Evolutionary conservation across 2,329 filamentous ascomycete species (phyloP).

Genomic region (Lasiodiplodia hormozganensis): DNA sequence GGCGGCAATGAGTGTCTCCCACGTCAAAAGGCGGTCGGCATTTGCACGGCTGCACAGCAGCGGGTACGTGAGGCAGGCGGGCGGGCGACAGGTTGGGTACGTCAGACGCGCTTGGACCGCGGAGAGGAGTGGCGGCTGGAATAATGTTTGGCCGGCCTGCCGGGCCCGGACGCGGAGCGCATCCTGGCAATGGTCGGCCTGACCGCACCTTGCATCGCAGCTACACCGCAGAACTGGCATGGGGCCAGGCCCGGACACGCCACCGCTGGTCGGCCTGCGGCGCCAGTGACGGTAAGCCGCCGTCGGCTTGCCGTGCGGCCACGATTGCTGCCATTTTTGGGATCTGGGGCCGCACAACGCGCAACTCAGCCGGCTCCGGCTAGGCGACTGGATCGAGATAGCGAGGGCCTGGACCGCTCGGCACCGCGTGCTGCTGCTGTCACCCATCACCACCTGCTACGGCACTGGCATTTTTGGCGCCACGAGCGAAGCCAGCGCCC

Average conservation of each 20-base stretch:
- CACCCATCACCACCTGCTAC: background rate
- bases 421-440: background rate
- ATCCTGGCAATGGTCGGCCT: background rate
- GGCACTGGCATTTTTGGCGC: background rate
- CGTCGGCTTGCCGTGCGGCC: background rate
- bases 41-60: constrained; percentile 10
- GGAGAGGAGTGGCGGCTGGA: constrained; percentile 1
- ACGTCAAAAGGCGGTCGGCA: constrained; percentile 23
- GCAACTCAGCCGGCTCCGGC: background rate
- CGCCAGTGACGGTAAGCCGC: background rate
- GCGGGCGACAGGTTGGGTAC: background rate
- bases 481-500: background rate
- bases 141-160: background rate
- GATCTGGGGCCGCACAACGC: background rate
- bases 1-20: background rate
- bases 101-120: constrained; percentile 6
- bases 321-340: background rate
- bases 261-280: background rate
- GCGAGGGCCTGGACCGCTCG: constrained; percentile 17
- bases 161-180: background rate
- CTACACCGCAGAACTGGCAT: background rate
- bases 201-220: background rate
- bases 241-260: background rate
- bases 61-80: constrained; percentile 13
- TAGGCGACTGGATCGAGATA: background rate